Evolutionary conservation across 78 protist genomes (phyloP).

Genomic region (Dictyostelium capitatum): DNA sequence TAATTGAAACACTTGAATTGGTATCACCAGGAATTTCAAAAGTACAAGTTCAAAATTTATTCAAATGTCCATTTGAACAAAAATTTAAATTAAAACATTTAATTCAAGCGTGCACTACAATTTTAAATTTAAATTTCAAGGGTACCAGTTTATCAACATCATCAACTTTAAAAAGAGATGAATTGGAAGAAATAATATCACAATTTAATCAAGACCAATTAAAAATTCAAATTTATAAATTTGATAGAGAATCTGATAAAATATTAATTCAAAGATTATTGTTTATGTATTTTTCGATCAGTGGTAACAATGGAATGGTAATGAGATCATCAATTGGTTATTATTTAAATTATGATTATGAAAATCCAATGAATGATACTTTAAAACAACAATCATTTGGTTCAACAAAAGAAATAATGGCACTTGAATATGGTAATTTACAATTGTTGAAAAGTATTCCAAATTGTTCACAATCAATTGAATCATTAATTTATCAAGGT

Average conservation of each 20-base stretch:
- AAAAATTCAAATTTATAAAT: not conserved
- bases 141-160: not conserved
- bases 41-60: not conserved
- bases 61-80: conserved; percentile 2
- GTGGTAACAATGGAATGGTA: not conserved
- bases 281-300: not conserved
- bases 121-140: not conserved
- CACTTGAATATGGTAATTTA: not conserved
- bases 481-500: too few relatives aligned
- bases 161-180: not conserved
- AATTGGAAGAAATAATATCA: not conserved
- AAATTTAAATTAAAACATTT: conserved; percentile 17
- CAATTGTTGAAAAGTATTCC: not conserved
- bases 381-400: not conserved
- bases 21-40: not conserved
- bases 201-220: conserved; percentile 6
- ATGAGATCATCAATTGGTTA: not conserved
- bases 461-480: too few relatives aligned
- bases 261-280: not conserved
- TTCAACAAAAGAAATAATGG: not conserved
- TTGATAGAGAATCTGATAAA: not conserved
- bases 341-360: not conserved
- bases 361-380: not conserved
- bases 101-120: not conserved
- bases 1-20: not conserved